A percentile compares a stretch with the other conserved stretches of the same genome.
Conservation (phyloP, 805 yeast species). For the Ogataea thermomethanolica region DNA sequence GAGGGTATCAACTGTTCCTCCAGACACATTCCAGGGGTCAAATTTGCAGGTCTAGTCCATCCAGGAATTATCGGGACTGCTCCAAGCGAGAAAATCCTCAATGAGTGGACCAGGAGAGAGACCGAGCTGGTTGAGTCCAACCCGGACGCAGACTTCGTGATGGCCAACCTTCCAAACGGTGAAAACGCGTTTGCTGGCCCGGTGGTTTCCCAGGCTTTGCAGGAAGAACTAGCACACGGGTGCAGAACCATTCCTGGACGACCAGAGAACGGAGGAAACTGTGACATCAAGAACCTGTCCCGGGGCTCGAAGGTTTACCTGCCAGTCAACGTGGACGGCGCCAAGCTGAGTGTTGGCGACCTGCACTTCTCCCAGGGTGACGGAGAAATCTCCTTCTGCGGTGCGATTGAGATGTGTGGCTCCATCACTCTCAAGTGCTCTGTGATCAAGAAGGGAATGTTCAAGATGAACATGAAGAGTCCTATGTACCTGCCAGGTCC, state of each 20-base stretch:
- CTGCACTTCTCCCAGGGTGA: constrained; percentile 52
- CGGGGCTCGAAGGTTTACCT: constrained; percentile 47
- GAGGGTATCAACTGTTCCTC: constrained; percentile 49
- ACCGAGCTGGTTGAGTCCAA: constrained; percentile 33
- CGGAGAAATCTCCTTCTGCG: constrained; percentile 52
- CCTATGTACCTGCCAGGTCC: constrained; percentile 50
- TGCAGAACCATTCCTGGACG: constrained; percentile 53
- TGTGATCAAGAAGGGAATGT: constrained; percentile 42
- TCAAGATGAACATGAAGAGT: constrained; percentile 37
- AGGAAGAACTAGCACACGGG: constrained; percentile 37
- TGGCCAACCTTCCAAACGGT: constrained; percentile 40
- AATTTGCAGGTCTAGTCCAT: constrained; percentile 48
- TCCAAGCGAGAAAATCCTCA: constrained; percentile 42
- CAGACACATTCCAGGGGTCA: constrained; percentile 48
- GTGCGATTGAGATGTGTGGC: constrained; percentile 54
- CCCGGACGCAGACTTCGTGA: constrained; percentile 32
- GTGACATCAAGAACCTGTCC: constrained; percentile 49
- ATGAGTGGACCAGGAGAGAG: constrained; percentile 46
- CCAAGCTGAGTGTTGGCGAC: constrained; percentile 47
- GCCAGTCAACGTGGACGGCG: constrained; percentile 47
- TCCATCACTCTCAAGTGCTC: constrained; percentile 40
- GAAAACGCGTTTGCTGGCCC: constrained; percentile 40
- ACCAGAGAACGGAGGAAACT: constrained; percentile 53
- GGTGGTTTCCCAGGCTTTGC: constrained; percentile 31
- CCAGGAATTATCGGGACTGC: constrained; percentile 52